Base-by-base conservation (phyloP, 1,284 basidiomycete species). In the Moesziomyces aphidis region DNA sequence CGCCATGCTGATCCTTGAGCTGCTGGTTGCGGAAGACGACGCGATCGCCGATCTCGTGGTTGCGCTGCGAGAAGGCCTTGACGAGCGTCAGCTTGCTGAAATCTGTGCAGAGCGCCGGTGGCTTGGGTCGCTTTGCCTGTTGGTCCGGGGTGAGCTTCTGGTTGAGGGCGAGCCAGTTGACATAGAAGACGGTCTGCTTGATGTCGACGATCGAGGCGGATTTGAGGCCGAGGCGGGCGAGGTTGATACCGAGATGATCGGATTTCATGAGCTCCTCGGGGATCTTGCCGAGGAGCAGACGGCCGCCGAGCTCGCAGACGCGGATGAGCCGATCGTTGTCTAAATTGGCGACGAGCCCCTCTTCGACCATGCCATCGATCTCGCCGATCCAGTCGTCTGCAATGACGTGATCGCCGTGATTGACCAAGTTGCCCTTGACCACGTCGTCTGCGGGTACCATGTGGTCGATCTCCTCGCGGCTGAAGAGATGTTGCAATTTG, bases 91-190 rank as follows among this genome's bases (percentile, higher is more conserved):
- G 53, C 54, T 70, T 60, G 50, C 45, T 51, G 44, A 64, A 62
- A 42, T 78, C 71, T 43, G 60, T 66, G 61, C 67, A 80, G 31
- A 70, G 64, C 4, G 60, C 57, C 45, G 61, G 60, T 9, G 78
- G 78, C 48, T 70, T 67, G 47, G 67, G 68, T 24, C 67, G 56
- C 26, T 58, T 50, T 5, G 64, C 70, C 47, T 75, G 76, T 52
- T 77, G 62, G 13, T 66, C 73, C 2, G 68, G 69, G n/a, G 47
- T 63, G 48, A 79, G 73, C 56, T 84, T 89, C 87, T 95, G 94
- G 78, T 94, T 95, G 64, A 95, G 87, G 17, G 93, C 94, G 15
- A 95, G 88, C 94, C 94, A 97, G 50, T 91, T 90, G 72, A 97
- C 87, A 23, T 91, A 92, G 61, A 94, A 88, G 36, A 92, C 90